Evolutionary conservation across 2,329 filamentous ascomycete genomes (phyloP).

Genomic region (Lachnellula suecica): DNA sequence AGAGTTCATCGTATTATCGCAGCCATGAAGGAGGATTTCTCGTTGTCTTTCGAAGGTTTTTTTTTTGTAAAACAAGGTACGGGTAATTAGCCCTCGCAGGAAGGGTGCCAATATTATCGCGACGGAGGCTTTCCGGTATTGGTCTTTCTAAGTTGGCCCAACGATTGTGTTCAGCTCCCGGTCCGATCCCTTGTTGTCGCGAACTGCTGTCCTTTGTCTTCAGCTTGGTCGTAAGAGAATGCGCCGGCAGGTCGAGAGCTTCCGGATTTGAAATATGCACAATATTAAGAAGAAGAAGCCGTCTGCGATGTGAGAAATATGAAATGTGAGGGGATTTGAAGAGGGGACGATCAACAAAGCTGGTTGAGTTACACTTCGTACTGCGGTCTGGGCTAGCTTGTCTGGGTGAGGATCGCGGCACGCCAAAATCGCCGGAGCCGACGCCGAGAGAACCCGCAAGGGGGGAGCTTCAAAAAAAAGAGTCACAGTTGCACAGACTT

Average conservation of each 20-base stretch:
- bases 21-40: conserved; percentile 45
- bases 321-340: not conserved
- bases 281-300: not conserved
- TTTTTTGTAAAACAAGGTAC: not conserved
- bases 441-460: no score
- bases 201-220: not conserved
- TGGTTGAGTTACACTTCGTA: no score
- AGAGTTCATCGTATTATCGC: conserved; percentile 80
- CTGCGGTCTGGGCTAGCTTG: no score
- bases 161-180: not conserved
- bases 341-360: not conserved
- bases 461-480: not conserved
- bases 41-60: not conserved
- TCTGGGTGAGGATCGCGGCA: no score
- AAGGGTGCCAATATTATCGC: not conserved
- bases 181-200: not conserved
- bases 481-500: not conserved
- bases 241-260: not conserved
- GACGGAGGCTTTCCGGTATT: not conserved
- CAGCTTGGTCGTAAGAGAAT: not conserved
- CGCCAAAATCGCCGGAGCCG: not conserved
- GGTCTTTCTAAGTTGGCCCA: not conserved
- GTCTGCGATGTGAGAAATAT: not conserved
- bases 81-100: not conserved
- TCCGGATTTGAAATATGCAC: not conserved